Evolutionary conservation across 345 rosid genomes (phyloP), one percentile per base, ranked within the genome.

Genomic region (Corchorus olitorius): DNA sequence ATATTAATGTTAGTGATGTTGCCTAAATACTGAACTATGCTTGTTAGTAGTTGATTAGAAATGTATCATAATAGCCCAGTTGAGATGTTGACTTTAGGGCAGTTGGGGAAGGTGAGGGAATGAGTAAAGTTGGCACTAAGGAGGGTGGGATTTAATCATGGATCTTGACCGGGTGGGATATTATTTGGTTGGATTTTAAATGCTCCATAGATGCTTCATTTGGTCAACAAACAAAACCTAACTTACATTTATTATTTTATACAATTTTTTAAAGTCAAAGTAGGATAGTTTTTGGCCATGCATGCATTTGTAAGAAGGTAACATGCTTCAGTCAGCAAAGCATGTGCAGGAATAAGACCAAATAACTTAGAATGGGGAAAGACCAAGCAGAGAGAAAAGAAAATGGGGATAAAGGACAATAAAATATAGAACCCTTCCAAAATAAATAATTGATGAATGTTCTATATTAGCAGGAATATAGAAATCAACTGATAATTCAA

Each of bases 311-410:
- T 82, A 81, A 82, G 88, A 85, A 84, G 82, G 93, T 90, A 88
- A 87, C 91, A 88, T 90, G 91, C 79, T 85, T 62, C 82, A 76
- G 92, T 87, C 91, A 88, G 87, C 85, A 84, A 35, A 54, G 83
- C 93, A 89, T 92, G 97, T 90, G 94, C 86, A 41, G 66, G 35
- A 52, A 56, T 79, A 50, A 76, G 72, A 61, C 70, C 77, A 72
- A 77, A 59, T 71, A 41, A 61, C 27, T 41, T 68, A 71, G 73
- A 66, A 39, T 27, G 54, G 45, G 64, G 67, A 65, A 62, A 17
- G 77, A 75, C 20, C 50, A 48, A 46, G n/a, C 75, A 48, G 64
- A 75, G 35, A 75, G 70, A 56, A 34, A 41, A 46, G 65, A 75
- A 48, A 82, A 53, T 69, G 53, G 64, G 45, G 52, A 73, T 49